These are phyloP conservation scores for Zizania palustris DNA, from an alignment of 202 grass and related monocot species.

Conservation along the genomic window DNA sequence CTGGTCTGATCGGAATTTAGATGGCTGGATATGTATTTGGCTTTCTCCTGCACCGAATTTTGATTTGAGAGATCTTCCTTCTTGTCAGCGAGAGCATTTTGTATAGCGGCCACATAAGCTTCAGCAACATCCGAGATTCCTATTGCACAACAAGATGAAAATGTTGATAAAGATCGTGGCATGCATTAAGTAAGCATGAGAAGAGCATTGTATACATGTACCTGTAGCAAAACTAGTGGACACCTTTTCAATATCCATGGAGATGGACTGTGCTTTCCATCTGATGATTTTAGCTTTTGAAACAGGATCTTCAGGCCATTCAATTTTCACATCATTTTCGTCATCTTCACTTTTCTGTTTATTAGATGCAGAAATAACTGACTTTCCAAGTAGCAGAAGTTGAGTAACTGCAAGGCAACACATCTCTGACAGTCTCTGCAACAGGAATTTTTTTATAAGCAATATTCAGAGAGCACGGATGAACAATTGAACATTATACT, in stretches of 20 bases:
- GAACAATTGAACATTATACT: slow-evolving; percentile 11
- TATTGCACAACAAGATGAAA: slow-evolving; percentile 35
- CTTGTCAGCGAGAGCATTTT: slow-evolving; percentile 52
- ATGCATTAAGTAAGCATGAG: background rate
- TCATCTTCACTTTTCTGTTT: slow-evolving; percentile 65
- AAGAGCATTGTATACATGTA: slow-evolving; percentile 26
- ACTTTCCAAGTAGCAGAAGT: slow-evolving; percentile 88
- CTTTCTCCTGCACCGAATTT: slow-evolving; percentile 71
- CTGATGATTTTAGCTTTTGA: slow-evolving; percentile 90
- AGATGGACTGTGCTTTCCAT: slow-evolving; percentile 75
- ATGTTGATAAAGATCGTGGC: background rate
- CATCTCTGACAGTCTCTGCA: slow-evolving; percentile 90
- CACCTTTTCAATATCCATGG: slow-evolving; percentile 72
- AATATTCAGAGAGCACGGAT: slow-evolving; percentile 37
- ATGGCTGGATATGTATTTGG: slow-evolving; percentile 66
- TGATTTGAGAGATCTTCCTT: slow-evolving; percentile 44
- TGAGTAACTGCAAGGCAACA: slow-evolving; percentile 94
- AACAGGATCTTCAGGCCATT: slow-evolving; percentile 88
- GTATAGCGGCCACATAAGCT: slow-evolving; percentile 64
- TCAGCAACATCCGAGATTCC: slow-evolving; percentile 90
- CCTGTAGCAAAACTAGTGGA: slow-evolving; percentile 84
- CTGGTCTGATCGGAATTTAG: slow-evolving; percentile 65
- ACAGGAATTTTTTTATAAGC: slow-evolving; percentile 25
- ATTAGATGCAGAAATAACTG: slow-evolving; percentile 69
- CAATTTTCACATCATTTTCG: slow-evolving; percentile 67